A percentile compares a stretch with the other conserved stretches of the same genome.
phyloP scores from a whole-genome alignment of 768 basidiomycete species.

The Lentinula guzmanii region DNA sequence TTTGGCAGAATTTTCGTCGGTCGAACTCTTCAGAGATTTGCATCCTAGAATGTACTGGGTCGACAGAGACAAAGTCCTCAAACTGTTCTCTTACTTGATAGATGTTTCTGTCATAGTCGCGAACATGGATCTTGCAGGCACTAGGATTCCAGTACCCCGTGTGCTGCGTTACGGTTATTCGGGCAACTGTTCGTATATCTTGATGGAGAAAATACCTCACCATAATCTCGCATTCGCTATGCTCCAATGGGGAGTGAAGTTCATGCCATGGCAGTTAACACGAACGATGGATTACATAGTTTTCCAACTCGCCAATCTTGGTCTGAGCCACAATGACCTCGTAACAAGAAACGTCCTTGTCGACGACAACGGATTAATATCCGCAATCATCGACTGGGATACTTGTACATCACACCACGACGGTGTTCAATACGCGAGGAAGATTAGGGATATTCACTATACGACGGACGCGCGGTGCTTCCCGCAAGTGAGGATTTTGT shows the following conservation, averaged over 20 bases:
- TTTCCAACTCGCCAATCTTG: background rate
- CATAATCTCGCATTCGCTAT: background rate
- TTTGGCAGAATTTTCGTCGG: background rate
- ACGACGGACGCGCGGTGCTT: background rate
- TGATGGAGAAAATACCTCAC: slow-evolving; percentile 6
- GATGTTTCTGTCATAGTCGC: slow-evolving; percentile 2
- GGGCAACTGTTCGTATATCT: slow-evolving; percentile 7
- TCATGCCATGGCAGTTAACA: background rate
- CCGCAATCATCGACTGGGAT: background rate
- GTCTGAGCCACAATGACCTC: background rate
- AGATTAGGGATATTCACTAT: background rate
- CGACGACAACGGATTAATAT: background rate
- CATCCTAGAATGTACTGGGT: slow-evolving; percentile 1
- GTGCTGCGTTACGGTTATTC: background rate
- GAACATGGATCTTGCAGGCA: background rate
- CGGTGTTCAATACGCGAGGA: background rate
- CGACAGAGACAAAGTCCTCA: background rate
- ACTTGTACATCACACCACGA: background rate
- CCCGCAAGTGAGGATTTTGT: no score
- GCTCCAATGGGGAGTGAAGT: background rate
- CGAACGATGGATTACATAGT: background rate
- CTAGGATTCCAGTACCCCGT: background rate
- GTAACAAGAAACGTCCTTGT: background rate
- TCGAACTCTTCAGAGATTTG: background rate
- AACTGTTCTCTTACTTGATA: background rate